Evolutionary conservation across 1,139 yeast species (phyloP), one percentile per base, ranked within the genome.

Genomic region (Diutina siamensis): DNA sequence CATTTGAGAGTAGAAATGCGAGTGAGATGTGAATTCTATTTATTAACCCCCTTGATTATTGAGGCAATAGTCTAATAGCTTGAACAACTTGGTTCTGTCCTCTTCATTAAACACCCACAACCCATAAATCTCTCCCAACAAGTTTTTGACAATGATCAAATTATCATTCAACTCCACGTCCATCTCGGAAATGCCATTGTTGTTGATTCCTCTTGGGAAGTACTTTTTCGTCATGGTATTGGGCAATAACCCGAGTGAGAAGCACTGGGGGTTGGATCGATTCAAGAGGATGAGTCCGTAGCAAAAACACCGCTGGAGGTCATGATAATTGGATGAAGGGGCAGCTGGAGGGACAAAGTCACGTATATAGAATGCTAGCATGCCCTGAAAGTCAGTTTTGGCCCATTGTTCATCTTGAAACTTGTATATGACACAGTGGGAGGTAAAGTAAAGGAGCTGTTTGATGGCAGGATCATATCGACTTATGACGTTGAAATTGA

Each of bases 81-180:
- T 73, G 54, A 67, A 74, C 44, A 85, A 68, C 53, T 76, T 74
- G 45, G 72, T 72, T 54, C 96, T 69, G 55, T 88, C 96, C 3
- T 71, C 76, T 47, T 79, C 84, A 50, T 84, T 80, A 58, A 84
- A 88, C 20, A 88, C 73, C 97, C 97, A 89, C 48, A 89, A 68
- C 1, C 97, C 97, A 59, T 78, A 88, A 47, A 88, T 84, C 44
- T 82, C 87, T 12, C 87, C 94, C 47, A 79, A 69, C 40, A 83
- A 65, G 52, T 82, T 83, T 59, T 83, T 83, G 27, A 88, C 76
- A 57, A 89, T 88, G 45, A 89, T 78, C 56, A 88, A 73, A 45
- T 83, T 83, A 52, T 83, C 94, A 54, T 83, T 84, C 50, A 81
- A 71, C 53, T 85, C 94, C 36, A 83, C 83, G 47, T 82, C 83